Conservation (phyloP, 2,329 filamentous ascomycete species). For the Fusarium tupiense region DNA sequence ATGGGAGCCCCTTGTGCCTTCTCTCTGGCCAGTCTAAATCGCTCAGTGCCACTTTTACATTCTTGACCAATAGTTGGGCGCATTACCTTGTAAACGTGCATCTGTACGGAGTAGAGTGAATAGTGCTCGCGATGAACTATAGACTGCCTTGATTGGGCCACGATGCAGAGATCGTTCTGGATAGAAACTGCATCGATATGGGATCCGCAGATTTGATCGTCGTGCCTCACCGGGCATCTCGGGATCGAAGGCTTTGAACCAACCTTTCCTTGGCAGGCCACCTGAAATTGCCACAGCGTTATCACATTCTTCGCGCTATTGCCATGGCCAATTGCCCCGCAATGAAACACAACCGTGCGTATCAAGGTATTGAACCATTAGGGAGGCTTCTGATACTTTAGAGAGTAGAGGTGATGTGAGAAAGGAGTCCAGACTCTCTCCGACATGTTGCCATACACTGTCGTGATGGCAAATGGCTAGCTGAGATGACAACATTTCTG, state of each 20-base stretch:
- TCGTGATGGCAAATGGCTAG: neutral
- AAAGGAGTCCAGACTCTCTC: neutral
- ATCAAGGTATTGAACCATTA: rapidly evolving
- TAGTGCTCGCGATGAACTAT: neutral
- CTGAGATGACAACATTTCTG: neutral
- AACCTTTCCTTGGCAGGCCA: neutral
- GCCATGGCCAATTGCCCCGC: neutral
- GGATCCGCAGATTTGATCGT: neutral
- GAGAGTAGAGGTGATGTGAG: neutral
- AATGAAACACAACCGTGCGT: neutral
- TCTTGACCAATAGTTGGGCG: neutral
- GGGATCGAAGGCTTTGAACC: neutral
- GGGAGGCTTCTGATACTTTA: neutral
- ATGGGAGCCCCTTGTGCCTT: neutral
- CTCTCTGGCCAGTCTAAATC: neutral
- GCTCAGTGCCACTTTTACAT: neutral
- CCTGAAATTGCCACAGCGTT: neutral
- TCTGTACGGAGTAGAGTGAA: neutral
- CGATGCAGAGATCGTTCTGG: neutral
- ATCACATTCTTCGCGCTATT: neutral
- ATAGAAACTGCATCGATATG: neutral
- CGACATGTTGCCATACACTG: neutral
- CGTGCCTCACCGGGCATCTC: neutral
- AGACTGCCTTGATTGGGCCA: neutral
- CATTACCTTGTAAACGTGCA: rapidly evolving